These are phyloP conservation scores for Anthracocystis walkeri DNA, from an alignment of 1,284 basidiomycete species.

Conservation along the genomic window DNA sequence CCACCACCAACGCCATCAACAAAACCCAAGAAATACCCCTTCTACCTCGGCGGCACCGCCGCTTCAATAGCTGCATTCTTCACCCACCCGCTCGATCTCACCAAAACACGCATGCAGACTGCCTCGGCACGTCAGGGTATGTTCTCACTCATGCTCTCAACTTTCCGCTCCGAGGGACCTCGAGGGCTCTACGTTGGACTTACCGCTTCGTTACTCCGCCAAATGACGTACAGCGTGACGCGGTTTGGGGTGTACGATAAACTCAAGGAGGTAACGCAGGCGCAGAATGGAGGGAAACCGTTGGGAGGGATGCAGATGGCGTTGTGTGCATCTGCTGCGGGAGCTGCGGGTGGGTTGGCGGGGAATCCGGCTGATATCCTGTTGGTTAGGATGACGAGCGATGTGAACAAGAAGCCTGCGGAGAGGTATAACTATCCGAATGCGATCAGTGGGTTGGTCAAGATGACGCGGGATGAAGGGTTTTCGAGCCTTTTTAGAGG, in stretches of 20 bases:
- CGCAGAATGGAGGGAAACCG: constrained; percentile 19
- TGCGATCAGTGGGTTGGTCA: constrained; percentile 71
- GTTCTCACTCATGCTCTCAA: constrained; percentile 49
- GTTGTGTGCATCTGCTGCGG: constrained; percentile 56
- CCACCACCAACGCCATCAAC: constrained; percentile 1
- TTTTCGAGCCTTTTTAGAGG: constrained; percentile 71
- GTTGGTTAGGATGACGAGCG: constrained; percentile 71
- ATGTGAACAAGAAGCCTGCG: constrained; percentile 65
- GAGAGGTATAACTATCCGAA: constrained; percentile 69
- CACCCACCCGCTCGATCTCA: constrained; percentile 70
- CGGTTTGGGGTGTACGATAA: constrained; percentile 67
- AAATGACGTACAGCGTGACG: constrained; percentile 68
- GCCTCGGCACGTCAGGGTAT: constrained; percentile 55
- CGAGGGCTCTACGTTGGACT: constrained; percentile 65
- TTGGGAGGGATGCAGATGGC: constrained; percentile 57
- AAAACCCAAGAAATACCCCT: constrained; percentile 55
- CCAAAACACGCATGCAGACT: constrained; percentile 70
- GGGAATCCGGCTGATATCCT: constrained; percentile 73
- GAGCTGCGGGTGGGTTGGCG: constrained; percentile 64
- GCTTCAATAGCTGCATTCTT: constrained; percentile 65
- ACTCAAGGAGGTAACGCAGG: constrained; percentile 53
- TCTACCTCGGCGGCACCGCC: constrained; percentile 66
- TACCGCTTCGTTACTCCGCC: constrained; percentile 60
- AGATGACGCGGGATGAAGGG: constrained; percentile 72
- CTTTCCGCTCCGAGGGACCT: constrained; percentile 53